phyloP scores from a whole-genome alignment of 139 green algal species.

The Asterochloris sp. region DNA sequence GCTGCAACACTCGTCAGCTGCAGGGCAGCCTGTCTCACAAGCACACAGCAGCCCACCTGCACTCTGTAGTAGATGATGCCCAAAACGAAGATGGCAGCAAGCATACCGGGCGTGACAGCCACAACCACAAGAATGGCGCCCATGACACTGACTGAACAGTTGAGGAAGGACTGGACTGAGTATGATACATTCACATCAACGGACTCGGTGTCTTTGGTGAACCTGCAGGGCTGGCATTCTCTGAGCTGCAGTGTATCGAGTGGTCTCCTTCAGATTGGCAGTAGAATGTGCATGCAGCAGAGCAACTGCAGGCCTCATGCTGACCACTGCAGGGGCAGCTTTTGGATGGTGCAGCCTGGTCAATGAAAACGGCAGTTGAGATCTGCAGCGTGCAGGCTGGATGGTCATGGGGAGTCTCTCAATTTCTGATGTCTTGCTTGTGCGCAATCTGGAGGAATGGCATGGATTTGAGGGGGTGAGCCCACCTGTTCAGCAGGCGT shows the following conservation, averaged over 20 bases:
- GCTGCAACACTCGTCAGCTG: too few relatives aligned
- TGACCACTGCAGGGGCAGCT: too few relatives aligned
- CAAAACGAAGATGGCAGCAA: constrained; percentile 60
- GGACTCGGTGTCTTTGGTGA: constrained; percentile 80
- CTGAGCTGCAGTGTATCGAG: not conserved
- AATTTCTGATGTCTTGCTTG: too few relatives aligned
- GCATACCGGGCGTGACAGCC: constrained; percentile 49
- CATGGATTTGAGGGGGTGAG: not conserved
- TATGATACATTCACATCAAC: constrained; percentile 58
- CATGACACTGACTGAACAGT: constrained; percentile 45
- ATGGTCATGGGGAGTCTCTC: too few relatives aligned
- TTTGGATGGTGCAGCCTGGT: too few relatives aligned
- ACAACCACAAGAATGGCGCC: constrained; percentile 60
- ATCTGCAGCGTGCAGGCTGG: too few relatives aligned
- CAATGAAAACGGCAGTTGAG: too few relatives aligned
- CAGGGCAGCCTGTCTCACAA: too few relatives aligned
- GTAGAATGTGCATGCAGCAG: not conserved
- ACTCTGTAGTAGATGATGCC: constrained; percentile 56
- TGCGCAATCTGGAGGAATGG: too few relatives aligned
- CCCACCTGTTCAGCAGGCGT: constrained; percentile 84
- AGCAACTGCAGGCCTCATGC: not conserved
- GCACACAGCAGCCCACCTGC: constrained; percentile 22
- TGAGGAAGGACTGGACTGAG: constrained; percentile 50
- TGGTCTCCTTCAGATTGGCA: too few relatives aligned
- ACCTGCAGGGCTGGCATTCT: constrained; percentile 27